Percentiles rank a stretch among this genome's conserved stretches.
phyloP scores from a whole-genome alignment of 305 asterid species.

The Stenogyne calaminthoides region DNA sequence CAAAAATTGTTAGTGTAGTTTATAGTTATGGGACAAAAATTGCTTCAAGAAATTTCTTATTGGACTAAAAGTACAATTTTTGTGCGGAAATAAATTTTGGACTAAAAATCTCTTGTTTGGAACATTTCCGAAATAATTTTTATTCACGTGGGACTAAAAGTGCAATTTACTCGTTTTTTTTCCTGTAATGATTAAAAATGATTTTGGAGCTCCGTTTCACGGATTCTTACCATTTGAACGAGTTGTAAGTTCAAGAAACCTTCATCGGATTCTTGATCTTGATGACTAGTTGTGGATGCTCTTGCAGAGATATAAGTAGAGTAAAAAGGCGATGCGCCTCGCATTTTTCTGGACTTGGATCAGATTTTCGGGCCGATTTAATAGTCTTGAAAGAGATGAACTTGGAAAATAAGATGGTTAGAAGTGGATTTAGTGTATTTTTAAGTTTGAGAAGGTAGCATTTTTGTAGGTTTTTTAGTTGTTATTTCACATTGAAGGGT shows the following conservation, averaged over 20 bases:
- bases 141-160: no score
- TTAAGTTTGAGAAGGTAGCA: constrained; percentile 28
- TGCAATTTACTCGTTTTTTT: background rate
- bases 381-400: background rate
- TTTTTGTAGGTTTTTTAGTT: constrained; percentile 26
- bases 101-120: no score
- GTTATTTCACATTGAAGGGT: constrained; percentile 24
- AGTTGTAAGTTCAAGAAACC: constrained; percentile 28
- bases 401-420: background rate
- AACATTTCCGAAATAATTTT: no score
- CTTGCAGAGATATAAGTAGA: constrained; percentile 32
- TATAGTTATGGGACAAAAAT: background rate
- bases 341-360: background rate
- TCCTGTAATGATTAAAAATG: background rate
- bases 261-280: constrained; percentile 33
- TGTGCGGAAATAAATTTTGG: no score
- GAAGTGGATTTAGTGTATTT: background rate
- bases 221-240: constrained; percentile 47
- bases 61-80: background rate
- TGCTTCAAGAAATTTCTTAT: background rate
- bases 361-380: background rate
- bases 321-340: constrained; percentile 24
- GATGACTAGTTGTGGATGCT: constrained; percentile 31
- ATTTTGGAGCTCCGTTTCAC: background rate
- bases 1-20: background rate